phyloP scores from a whole-genome alignment of 192 early-diverging fungal species.

The Coemansia sp. region DNA sequence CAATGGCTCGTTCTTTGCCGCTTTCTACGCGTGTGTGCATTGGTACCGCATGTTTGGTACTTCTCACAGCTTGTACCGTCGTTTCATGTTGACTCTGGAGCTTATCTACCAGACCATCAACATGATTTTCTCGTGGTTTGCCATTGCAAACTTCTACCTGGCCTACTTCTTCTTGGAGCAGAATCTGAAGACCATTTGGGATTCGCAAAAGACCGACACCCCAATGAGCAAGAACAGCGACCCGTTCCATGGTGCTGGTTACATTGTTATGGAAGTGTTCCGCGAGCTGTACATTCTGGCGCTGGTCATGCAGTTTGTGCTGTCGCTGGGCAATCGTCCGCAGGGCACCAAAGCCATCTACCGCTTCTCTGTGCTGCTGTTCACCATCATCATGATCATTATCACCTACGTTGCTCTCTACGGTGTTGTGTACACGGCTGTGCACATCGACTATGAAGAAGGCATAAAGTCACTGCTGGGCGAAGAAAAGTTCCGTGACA shows the following conservation, averaged over 20 bases:
- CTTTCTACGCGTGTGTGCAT: conserved; percentile 79
- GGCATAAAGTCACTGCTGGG: conserved; percentile 48
- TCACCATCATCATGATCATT: conserved; percentile 83
- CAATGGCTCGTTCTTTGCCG: conserved; percentile 94
- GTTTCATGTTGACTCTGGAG: conserved; percentile 73
- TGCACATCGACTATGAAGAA: conserved; percentile 47
- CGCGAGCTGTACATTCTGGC: conserved; percentile 77
- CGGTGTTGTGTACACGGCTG: conserved; percentile 57
- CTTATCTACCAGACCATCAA: conserved; percentile 80
- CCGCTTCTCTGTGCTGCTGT: conserved; percentile 71
- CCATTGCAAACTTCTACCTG: conserved; percentile 86
- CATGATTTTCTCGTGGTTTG: conserved; percentile 89
- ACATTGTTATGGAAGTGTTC: conserved; percentile 64
- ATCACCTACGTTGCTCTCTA: conserved; percentile 75
- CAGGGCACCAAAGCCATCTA: conserved; percentile 86
- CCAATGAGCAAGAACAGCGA: conserved; percentile 51
- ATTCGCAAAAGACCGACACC: conserved; percentile 23
- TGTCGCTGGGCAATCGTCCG: conserved; percentile 93
- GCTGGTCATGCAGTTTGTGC: conserved; percentile 80
- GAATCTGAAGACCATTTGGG: conserved; percentile 48
- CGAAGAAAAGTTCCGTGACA: conserved; percentile 68
- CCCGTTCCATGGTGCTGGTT: conserved; percentile 64
- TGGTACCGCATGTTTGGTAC: conserved; percentile 76
- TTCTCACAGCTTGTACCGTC: conserved; percentile 70
- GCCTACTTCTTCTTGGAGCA: conserved; percentile 81